These are phyloP conservation scores for Phellopilus nigrolimitatus DNA, from an alignment of 1,284 basidiomycete species.

Conservation along the genomic window DNA sequence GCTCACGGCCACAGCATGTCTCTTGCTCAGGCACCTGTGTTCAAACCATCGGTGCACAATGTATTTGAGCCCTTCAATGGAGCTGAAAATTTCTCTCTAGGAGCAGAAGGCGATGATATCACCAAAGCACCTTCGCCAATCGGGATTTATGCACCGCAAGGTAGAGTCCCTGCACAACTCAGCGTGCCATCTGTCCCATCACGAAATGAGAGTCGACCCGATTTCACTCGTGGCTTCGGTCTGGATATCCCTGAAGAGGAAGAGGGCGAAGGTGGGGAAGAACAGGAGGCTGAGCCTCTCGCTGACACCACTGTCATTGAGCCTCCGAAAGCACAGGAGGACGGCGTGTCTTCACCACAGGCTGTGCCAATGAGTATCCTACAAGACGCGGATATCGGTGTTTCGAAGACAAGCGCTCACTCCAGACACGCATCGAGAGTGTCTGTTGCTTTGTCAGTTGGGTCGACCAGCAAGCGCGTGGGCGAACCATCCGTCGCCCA, in stretches of 20 bases:
- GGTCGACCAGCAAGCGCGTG: constrained; percentile 10
- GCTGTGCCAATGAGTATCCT: constrained; percentile 1
- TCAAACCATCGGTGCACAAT: constrained; percentile 35
- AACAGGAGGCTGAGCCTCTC: constrained; percentile 23
- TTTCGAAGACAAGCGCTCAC: constrained; percentile 18
- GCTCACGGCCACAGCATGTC: constrained; percentile 71
- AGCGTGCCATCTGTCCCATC: constrained; percentile 40
- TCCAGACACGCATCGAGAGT: constrained; percentile 21
- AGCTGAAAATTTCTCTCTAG: constrained; percentile 36
- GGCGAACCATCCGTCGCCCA: constrained; percentile 12
- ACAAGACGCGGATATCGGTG: constrained; percentile 2
- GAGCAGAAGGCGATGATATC: constrained; percentile 20
- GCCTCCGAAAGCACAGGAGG: not conserved
- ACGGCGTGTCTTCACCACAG: not conserved
- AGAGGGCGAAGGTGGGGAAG: constrained; percentile 34
- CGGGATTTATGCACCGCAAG: constrained; percentile 55
- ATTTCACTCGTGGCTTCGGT: constrained; percentile 73
- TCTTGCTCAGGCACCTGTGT: constrained; percentile 49
- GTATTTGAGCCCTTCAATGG: constrained; percentile 47
- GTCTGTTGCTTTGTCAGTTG: constrained; percentile 21
- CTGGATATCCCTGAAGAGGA: constrained; percentile 72
- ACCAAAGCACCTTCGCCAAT: constrained; percentile 5
- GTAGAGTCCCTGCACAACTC: constrained; percentile 48
- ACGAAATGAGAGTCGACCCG: constrained; percentile 53
- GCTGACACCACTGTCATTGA: constrained; percentile 1